Evolutionary conservation across 768 basidiomycete genomes (phyloP).

Genomic region (Gelatoporia subvermispora): DNA sequence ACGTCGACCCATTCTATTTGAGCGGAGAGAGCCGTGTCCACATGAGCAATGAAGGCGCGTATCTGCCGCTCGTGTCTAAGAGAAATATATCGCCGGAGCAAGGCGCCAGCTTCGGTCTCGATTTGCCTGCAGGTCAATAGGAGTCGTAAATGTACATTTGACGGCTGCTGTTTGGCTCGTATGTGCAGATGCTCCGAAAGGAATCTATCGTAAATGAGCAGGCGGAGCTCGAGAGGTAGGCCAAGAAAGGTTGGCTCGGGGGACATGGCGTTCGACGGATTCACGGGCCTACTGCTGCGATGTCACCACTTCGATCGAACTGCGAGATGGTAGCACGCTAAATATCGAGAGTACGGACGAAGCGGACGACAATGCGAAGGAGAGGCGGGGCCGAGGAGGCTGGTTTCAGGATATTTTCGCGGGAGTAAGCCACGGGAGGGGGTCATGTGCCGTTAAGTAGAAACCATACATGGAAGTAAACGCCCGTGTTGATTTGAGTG

Average conservation of each 20-base stretch:
- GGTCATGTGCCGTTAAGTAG: conserved; percentile 15
- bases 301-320: too few species aligned
- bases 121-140: conserved; percentile 29
- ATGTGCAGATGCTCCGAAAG: conserved; percentile 23
- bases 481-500: not conserved
- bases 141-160: conserved; percentile 30
- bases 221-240: conserved; percentile 31
- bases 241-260: conserved; percentile 15
- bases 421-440: not conserved
- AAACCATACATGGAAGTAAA: conserved; percentile 15
- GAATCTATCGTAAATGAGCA: conserved; percentile 28
- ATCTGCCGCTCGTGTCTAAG: conserved; percentile 36
- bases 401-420: too few species aligned
- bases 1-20: conserved; percentile 31
- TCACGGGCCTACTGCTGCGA: too few species aligned
- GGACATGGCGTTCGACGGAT: not conserved
- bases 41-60: conserved; percentile 18
- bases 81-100: conserved; percentile 30
- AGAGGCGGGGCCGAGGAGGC: too few species aligned
- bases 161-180: conserved; percentile 23
- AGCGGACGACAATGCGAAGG: too few species aligned
- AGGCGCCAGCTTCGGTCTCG: conserved; percentile 25
- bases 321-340: too few species aligned
- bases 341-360: too few species aligned
- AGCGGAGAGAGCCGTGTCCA: conserved; percentile 16